phyloP scores from a whole-genome alignment of 305 asterid species.

The Fraxinus baroniana region DNA sequence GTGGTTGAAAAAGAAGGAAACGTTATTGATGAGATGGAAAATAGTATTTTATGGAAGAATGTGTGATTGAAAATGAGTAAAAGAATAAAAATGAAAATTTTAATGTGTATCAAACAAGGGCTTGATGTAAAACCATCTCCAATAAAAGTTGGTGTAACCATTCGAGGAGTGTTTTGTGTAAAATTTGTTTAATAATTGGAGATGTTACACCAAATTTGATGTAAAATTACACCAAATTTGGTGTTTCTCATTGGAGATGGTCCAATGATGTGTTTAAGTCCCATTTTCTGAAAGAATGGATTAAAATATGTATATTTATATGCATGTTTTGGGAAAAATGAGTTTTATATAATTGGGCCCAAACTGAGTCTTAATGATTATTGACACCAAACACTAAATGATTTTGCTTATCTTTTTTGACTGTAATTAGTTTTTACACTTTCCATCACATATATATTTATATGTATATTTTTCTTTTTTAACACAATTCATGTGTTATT shows the following conservation, averaged over 20 bases:
- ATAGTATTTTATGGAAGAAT: no score
- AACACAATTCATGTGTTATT: neutral
- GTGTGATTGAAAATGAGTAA: no score
- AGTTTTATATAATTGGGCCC: neutral
- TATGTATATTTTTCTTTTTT: neutral
- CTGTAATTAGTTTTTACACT: neutral
- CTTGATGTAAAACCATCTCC: neutral
- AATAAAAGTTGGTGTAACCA: neutral
- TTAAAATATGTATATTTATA: no score
- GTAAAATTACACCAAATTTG: neutral
- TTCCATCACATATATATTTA: neutral
- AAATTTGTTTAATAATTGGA: neutral
- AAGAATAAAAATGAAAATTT: no score
- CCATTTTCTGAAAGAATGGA: neutral
- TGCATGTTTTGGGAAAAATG: neutral
- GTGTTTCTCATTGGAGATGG: neutral
- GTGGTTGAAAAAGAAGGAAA: no score
- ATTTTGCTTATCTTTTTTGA: neutral
- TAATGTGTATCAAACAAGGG: no score
- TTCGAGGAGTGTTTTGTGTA: neutral
- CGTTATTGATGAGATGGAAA: no score
- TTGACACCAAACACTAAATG: neutral
- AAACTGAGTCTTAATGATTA: neutral
- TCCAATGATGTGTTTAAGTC: neutral
- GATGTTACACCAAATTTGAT: neutral